A percentile compares a stretch with the other conserved stretches of the same genome.
Conservation (phyloP, 108 stramenopile species). For the Epithemia pelagica region DNA sequence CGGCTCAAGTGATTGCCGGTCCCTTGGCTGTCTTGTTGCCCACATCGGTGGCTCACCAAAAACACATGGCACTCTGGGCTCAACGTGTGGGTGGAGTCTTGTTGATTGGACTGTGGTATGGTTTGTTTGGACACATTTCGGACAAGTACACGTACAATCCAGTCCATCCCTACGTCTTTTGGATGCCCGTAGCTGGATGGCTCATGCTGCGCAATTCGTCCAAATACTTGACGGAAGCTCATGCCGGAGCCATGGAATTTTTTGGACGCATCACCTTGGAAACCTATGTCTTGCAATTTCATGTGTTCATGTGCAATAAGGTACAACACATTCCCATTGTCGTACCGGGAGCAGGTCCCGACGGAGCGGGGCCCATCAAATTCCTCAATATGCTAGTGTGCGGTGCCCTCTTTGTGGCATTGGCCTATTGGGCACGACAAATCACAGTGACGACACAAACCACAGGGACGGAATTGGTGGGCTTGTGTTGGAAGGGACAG, state of each 20-base stretch:
- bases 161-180: constrained; percentile 81
- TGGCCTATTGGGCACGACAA: constrained; percentile 51
- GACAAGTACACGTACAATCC: constrained; percentile 86
- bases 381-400: constrained; percentile 53
- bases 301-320: constrained; percentile 79
- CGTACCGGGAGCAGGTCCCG: constrained; percentile 48
- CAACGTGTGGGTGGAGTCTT: constrained; percentile 38
- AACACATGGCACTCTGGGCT: constrained; percentile 13
- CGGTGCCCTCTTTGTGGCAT: constrained; percentile 41
- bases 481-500: not conserved
- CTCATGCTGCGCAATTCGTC: constrained; percentile 84
- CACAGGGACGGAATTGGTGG: constrained; percentile 24
- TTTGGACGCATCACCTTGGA: constrained; percentile 88
- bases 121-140: constrained; percentile 42
- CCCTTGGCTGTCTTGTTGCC: not conserved
- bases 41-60: not conserved
- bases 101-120: constrained; percentile 48
- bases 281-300: constrained; percentile 93
- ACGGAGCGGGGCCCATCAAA: constrained; percentile 36
- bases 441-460: constrained; percentile 51
- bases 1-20: constrained; percentile 7
- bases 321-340: constrained; percentile 68
- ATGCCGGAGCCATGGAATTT: constrained; percentile 67
- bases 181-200: constrained; percentile 75
- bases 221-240: constrained; percentile 65